Evolutionary conservation across 164 flowering plant genomes (phyloP), one percentile per base, ranked within the genome.

Genomic region (Dillenia turbinata): DNA sequence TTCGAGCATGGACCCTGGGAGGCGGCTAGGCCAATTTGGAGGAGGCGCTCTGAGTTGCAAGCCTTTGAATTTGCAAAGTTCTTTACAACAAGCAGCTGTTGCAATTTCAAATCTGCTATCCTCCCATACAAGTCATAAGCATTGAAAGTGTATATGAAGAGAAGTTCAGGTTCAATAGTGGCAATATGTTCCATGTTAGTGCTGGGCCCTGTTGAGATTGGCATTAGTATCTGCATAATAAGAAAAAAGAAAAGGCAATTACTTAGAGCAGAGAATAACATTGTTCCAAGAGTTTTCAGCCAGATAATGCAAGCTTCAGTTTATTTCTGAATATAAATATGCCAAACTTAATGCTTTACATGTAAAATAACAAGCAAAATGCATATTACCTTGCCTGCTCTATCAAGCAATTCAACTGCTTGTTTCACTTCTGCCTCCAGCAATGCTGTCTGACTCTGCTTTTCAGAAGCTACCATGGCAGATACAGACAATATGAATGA

Each of bases 351-450:
- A 26, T 26, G 40, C 40, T 26, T 26, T 26, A 26, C 40, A 63
- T 10, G 62, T 43, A 46, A 46, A 40, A 11, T 15, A n/a, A 13
- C 48, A 19, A 40, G 16, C 2, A 8, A 64, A 13, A 17, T 49
- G 22, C 26, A 24, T n/a, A 44, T 40, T 79, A 89, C 99, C 94
- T 89, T 86, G 49, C 83, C 89, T 46, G 90, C 92, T 79, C 75
- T 88, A 50, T 83, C 88, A 8, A 89, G 82, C 71, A 89, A 50
- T 67, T 83, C 85, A n/a, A 76, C 48, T 17, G 93, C 91, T 65
- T 69, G 76, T 70, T 77, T 81, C 54, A 83, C 87, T 64, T 86
- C 89, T 46, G 54, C 47, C 44, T 87, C 88, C 43, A 51, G 17
- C 73, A 94, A 54, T 46, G 77, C 48, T 15, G 54, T 48, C 49